Percentiles rank a stretch among this genome's conserved stretches.
These are phyloP conservation scores for Fusarium oxysporum DNA, from an alignment of 2,329 filamentous ascomycete genomes.

Conservation along the genomic window DNA sequence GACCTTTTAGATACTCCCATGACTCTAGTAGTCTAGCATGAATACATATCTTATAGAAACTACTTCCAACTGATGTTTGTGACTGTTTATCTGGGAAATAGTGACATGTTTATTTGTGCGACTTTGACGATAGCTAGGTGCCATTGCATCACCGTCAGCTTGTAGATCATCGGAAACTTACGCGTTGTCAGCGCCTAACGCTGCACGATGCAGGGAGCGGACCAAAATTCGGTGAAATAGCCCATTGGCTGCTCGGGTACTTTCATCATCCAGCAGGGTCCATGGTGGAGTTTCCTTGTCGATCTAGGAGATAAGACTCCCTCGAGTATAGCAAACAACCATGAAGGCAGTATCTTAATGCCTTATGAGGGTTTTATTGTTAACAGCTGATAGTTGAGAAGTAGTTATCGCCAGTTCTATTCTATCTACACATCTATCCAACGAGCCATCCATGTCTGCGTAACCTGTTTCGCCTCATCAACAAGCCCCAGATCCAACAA, in stretches of 20 bases:
- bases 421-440: constrained; percentile 54
- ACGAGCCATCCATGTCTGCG: constrained; percentile 69
- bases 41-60: not conserved
- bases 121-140: fast-evolving
- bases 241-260: not conserved
- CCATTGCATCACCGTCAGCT: fast-evolving
- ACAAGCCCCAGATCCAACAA: constrained; percentile 67
- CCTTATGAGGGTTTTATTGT: not conserved
- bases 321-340: not conserved
- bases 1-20: constrained; percentile 11
- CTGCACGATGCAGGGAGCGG: not conserved
- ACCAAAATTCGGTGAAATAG: not conserved
- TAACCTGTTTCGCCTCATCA: constrained; percentile 69
- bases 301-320: not conserved
- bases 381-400: not conserved
- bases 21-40: constrained; percentile 10
- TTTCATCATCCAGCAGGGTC: not conserved
- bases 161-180: not conserved
- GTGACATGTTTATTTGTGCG: not conserved
- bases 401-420: not conserved
- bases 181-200: not conserved
- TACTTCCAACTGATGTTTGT: not conserved
- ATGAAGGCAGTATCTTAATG: not conserved
- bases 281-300: not conserved
- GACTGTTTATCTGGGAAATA: not conserved